These are phyloP conservation scores for Zygotorulaspora sp. DNA, from an alignment of 805 yeast species.

Conservation along the genomic window DNA sequence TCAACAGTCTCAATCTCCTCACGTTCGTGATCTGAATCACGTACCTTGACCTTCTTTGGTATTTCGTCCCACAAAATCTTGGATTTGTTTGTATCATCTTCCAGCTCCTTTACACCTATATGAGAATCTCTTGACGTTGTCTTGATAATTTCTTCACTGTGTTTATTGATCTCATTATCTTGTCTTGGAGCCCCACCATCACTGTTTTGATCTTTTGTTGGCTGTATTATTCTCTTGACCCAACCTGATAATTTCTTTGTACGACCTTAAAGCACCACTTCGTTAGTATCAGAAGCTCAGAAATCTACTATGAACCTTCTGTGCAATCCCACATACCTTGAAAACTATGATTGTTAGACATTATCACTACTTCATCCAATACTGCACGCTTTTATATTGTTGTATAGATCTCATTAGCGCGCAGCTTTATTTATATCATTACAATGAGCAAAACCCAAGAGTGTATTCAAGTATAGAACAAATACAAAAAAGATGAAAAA, in stretches of 20 bases:
- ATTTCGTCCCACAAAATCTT: conserved; percentile 24
- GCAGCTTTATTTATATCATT: too few relatives aligned
- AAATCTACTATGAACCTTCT: too few relatives aligned
- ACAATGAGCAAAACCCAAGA: too few relatives aligned
- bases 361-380: too few relatives aligned
- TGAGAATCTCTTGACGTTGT: not conserved
- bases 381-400: too few relatives aligned
- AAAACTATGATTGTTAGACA: conserved; percentile 20
- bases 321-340: conserved; percentile 18
- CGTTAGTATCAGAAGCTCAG: too few relatives aligned
- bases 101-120: too few relatives aligned
- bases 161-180: not conserved
- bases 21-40: conserved; percentile 5
- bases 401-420: too few relatives aligned
- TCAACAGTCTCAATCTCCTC: conserved; percentile 18
- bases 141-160: too few relatives aligned
- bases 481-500: too few relatives aligned
- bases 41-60: conserved; percentile 14
- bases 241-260: conserved; percentile 32
- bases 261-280: conserved; percentile 17
- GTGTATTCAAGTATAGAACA: too few relatives aligned
- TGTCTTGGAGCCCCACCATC: not conserved
- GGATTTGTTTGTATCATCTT: conserved; percentile 11
- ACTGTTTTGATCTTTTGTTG: conserved; percentile 16
- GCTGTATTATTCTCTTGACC: conserved; percentile 34